phyloP scores from a whole-genome alignment of 1,284 basidiomycete species.

The Termitomyces sp. region DNA sequence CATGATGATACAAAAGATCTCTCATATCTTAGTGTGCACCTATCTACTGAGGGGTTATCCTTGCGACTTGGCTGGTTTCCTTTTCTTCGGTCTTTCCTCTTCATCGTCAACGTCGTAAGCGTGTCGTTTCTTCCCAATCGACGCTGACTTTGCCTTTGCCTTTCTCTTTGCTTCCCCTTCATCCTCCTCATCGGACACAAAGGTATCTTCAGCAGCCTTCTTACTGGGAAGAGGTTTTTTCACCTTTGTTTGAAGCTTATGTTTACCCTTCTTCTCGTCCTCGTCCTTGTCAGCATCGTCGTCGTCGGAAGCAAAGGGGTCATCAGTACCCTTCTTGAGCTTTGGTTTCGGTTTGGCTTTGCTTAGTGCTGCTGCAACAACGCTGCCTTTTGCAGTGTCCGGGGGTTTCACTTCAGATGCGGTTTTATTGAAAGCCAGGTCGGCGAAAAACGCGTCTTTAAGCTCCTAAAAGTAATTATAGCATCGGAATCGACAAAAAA shows the following conservation, averaged over 20 bases:
- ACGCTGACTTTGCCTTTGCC: conserved; percentile 18
- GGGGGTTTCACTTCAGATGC: conserved; percentile 9
- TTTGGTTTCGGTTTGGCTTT: conserved; percentile 43
- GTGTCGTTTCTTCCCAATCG: conserved; percentile 21
- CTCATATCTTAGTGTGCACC: neutral
- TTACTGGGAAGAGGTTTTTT: conserved; percentile 41
- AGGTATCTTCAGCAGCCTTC: conserved; percentile 30
- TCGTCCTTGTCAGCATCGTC: conserved; percentile 35
- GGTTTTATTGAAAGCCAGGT: conserved; percentile 26
- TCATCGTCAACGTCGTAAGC: conserved; percentile 10
- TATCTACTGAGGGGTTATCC: neutral
- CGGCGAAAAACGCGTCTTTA: conserved; percentile 52
- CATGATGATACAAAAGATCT: too few relatives aligned
- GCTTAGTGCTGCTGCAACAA: conserved; percentile 17
- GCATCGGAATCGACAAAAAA: neutral
- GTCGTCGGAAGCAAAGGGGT: conserved; percentile 42
- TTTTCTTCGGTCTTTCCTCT: conserved; percentile 13
- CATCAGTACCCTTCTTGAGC: conserved; percentile 33
- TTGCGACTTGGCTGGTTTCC: conserved; percentile 2
- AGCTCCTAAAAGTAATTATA: conserved; percentile 38
- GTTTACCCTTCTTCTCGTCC: conserved; percentile 18
- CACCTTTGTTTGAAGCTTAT: conserved; percentile 14
- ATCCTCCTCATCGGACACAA: conserved; percentile 39
- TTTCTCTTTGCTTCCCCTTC: conserved; percentile 14
- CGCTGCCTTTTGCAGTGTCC: neutral